phyloP scores from a whole-genome alignment of 176 grass and related monocot genomes.

The Musa beccarii region DNA sequence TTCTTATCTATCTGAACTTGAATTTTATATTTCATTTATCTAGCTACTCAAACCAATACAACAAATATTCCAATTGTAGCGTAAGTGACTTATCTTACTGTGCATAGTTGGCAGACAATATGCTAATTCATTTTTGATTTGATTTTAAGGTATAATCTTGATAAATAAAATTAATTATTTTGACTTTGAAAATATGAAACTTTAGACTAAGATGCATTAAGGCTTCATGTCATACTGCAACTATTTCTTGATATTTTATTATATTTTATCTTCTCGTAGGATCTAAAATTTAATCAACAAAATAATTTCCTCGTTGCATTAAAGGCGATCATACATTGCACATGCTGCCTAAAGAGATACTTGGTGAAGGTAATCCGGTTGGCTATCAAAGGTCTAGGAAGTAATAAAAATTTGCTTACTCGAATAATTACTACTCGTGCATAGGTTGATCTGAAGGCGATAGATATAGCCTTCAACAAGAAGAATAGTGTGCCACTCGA shows the following conservation, averaged over 20 bases:
- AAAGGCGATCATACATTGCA: slow-evolving; percentile 57
- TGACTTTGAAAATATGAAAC: no score
- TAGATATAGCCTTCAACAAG: slow-evolving; percentile 67
- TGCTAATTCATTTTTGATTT: not conserved
- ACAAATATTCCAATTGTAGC: no score
- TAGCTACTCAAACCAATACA: no score
- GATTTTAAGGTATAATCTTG: no score
- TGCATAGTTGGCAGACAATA: not conserved
- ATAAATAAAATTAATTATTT: no score
- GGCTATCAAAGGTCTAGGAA: slow-evolving; percentile 56
- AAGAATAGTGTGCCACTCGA: slow-evolving; percentile 68
- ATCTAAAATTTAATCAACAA: slow-evolving; percentile 54
- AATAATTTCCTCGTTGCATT: slow-evolving; percentile 67
- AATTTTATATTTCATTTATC: no score
- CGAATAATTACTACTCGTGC: slow-evolving; percentile 64
- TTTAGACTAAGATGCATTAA: no score
- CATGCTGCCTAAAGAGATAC: slow-evolving; percentile 70
- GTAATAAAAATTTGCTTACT: slow-evolving; percentile 65
- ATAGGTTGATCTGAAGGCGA: slow-evolving; percentile 68
- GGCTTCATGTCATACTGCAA: not conserved
- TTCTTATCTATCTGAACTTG: not conserved
- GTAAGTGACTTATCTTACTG: no score
- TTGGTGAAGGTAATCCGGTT: slow-evolving; percentile 58
- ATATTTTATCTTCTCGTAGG: slow-evolving; percentile 22
- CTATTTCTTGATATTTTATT: not conserved